phyloP scores from a whole-genome alignment of 192 early-diverging fungal genomes.

The Umbelopsis vinacea region DNA sequence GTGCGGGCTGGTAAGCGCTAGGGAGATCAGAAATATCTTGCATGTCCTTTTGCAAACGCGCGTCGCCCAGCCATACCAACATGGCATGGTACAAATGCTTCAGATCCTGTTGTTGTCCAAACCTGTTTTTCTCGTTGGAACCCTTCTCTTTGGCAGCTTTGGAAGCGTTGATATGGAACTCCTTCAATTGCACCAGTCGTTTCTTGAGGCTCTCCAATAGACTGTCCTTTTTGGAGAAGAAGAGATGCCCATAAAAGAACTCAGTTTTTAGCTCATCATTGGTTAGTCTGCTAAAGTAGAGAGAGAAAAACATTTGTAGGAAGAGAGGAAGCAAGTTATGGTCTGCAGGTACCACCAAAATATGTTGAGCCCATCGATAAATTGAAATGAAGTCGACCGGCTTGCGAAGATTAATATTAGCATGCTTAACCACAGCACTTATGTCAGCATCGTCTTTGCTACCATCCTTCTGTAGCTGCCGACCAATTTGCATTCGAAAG shows the following conservation, averaged over 20 bases:
- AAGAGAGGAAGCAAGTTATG: slow-evolving; percentile 47
- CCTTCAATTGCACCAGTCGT: slow-evolving; percentile 42
- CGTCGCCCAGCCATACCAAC: slow-evolving; percentile 52
- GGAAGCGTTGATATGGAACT: slow-evolving; percentile 6
- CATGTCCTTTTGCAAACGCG: slow-evolving; percentile 30
- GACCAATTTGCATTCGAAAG: slow-evolving; percentile 31
- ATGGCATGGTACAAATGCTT: slow-evolving; percentile 47
- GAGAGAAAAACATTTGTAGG: slow-evolving; percentile 54
- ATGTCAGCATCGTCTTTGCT: slow-evolving; percentile 36
- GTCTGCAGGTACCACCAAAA: slow-evolving; percentile 45
- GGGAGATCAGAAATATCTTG: slow-evolving; percentile 37
- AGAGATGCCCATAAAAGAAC: slow-evolving; percentile 42
- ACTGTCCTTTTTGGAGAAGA: slow-evolving; percentile 44
- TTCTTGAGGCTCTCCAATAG: slow-evolving; percentile 42
- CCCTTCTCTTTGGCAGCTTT: slow-evolving; percentile 31
- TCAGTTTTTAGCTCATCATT: slow-evolving; percentile 6
- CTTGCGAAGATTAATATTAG: slow-evolving; percentile 40
- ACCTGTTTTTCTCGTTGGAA: slow-evolving; percentile 6
- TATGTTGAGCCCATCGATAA: slow-evolving; percentile 55
- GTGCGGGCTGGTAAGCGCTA: slow-evolving; percentile 32
- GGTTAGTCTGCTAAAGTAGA: slow-evolving; percentile 48
- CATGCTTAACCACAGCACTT: slow-evolving; percentile 37
- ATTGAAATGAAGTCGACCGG: slow-evolving; percentile 51
- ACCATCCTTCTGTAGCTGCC: background rate
- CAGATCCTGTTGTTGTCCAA: background rate